Evolutionary conservation across 805 yeast genomes (phyloP), one percentile per base, ranked within the genome.

Genomic region (Jamesozyma jinghongensis): DNA sequence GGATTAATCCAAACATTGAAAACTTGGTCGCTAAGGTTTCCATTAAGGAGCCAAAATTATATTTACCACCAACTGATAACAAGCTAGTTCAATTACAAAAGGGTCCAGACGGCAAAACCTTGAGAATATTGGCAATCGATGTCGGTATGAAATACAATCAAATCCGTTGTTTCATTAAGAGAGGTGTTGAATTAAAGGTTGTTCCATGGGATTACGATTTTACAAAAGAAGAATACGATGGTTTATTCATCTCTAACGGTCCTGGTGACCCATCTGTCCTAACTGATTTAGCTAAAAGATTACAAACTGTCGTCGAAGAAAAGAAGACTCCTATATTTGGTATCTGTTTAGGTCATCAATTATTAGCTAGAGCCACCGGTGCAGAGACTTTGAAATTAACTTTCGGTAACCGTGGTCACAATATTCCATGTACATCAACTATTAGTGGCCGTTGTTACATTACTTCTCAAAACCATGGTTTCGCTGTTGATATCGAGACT

Each of bases 401-500:
- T 69, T 92, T 86, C 57, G 98, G 98, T 79, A 92, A 92, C 75
- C 87, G 98, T 74, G 98, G 97, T 58, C 98, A 92, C 69, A 92
- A 92, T 67, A 92, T 92, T 54, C 98, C 98, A 45, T 84, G 92
- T 70, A 84, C 94, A 52, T 87, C 83, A 50, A 74, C 80, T 51
- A 81, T 77, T 48, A 83, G 92, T 46, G 98, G 98, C 38, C 77
- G 94, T 67, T 92, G 98, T 74, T 90, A 92, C 71, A 92, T 92
- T 66, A 92, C 98, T 22, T 90, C 97, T 36, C 98, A 92, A 72
- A 92, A 92, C 66, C 99, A 92, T 66, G 99, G 99, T 69, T 92
- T 71, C 63, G 99, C 98, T 38, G 98, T 92, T 46, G 96, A 92
- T 62, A 75, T 79, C 38, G 62, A 71, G 29, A 77, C 96, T 38